Evolutionary conservation across 768 basidiomycete genomes (phyloP).

Genomic region (Rhodotorula kratochvilovae): DNA sequence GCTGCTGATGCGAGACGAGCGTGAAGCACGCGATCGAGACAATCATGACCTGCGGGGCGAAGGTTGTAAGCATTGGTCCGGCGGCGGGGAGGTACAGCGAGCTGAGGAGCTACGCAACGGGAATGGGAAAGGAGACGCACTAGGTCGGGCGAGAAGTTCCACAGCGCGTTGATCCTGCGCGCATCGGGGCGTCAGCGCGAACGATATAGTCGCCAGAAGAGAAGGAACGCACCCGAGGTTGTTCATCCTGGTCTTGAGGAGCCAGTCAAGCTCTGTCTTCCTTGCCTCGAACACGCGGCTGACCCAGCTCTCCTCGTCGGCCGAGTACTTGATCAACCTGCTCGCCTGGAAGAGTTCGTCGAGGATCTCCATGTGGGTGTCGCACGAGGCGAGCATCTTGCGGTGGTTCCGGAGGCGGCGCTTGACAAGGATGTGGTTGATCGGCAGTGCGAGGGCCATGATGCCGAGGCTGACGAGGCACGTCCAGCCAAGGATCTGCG

Average conservation of each 20-base stretch:
- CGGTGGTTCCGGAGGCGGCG: constrained; percentile 30
- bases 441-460: constrained; percentile 29
- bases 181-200: too few relatives aligned
- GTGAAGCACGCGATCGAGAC: constrained; percentile 32
- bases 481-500: constrained; percentile 34
- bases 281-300: constrained; percentile 8
- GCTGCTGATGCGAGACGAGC: constrained; percentile 59
- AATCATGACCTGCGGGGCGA: constrained; percentile 23
- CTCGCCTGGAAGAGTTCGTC: constrained; percentile 47
- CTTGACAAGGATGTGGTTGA: constrained; percentile 31
- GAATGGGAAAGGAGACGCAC: not conserved
- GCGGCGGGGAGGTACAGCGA: too few relatives aligned
- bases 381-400: constrained; percentile 47
- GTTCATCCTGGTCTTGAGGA: constrained; percentile 26
- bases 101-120: too few relatives aligned
- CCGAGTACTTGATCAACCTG: constrained; percentile 40
- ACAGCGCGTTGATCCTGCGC: constrained; percentile 20
- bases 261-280: constrained; percentile 16
- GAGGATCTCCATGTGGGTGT: constrained; percentile 47
- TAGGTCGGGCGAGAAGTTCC: constrained; percentile 32
- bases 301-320: constrained; percentile 25
- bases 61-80: not conserved
- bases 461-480: constrained; percentile 32
- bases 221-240: too few relatives aligned
- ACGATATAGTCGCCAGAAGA: too few relatives aligned